These are phyloP conservation scores for Cryphonectria nitschkei DNA, from an alignment of 2,329 filamentous ascomycete species.

Conservation along the genomic window DNA sequence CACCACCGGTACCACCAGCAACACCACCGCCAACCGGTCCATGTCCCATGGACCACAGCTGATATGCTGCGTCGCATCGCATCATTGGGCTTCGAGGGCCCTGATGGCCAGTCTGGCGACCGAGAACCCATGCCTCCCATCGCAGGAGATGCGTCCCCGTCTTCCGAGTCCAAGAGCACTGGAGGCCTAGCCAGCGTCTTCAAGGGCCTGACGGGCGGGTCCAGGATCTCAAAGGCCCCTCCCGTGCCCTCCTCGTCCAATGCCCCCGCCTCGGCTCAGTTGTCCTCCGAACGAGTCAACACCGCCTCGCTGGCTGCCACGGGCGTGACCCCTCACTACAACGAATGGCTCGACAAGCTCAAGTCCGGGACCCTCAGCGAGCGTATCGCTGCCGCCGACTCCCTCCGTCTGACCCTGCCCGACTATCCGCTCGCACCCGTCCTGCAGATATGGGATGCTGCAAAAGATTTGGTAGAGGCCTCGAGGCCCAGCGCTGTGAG, in stretches of 20 bases:
- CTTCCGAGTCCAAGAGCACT: slow-evolving; percentile 58
- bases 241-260: slow-evolving; percentile 45
- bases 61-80: slow-evolving; percentile 50
- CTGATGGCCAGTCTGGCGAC: slow-evolving; percentile 41
- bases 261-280: slow-evolving; percentile 39
- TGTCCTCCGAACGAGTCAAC: slow-evolving; percentile 51
- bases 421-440: slow-evolving; percentile 64
- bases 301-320: slow-evolving; percentile 41
- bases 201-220: slow-evolving; percentile 59
- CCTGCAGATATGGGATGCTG: slow-evolving; percentile 67
- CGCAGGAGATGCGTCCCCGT: slow-evolving; percentile 56
- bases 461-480: slow-evolving; percentile 65
- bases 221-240: slow-evolving; percentile 57
- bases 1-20: neutral
- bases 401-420: slow-evolving; percentile 58
- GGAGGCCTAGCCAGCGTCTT: slow-evolving; percentile 66
- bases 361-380: slow-evolving; percentile 56
- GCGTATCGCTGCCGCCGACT: slow-evolving; percentile 59
- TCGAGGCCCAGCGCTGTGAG: slow-evolving; percentile 58
- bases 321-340: slow-evolving; percentile 55
- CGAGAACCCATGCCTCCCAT: slow-evolving; percentile 62
- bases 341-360: slow-evolving; percentile 58
- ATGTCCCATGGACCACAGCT: slow-evolving; percentile 35
- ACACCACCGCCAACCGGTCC: neutral
- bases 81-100: slow-evolving; percentile 47